Percentiles rank a stretch among this genome's conserved stretches.
These are phyloP conservation scores for Mycena polygramma DNA, from an alignment of 768 basidiomycete species.

Conservation along the genomic window DNA sequence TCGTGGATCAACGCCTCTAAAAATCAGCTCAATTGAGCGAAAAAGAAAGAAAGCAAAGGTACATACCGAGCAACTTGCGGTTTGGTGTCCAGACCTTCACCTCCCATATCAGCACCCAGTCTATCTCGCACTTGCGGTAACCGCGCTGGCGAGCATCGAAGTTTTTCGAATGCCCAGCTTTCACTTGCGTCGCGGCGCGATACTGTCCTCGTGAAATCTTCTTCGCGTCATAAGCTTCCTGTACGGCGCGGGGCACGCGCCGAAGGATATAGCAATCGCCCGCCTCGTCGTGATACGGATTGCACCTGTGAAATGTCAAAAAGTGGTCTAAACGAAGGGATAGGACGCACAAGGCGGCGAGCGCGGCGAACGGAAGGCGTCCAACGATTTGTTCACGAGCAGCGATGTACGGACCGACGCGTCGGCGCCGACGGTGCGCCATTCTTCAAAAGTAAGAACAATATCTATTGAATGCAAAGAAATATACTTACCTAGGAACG, in stretches of 20 bases:
- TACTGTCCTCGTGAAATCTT: neutral
- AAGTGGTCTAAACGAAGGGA: too few relatives aligned
- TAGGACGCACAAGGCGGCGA: too few relatives aligned
- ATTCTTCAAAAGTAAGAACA: too few relatives aligned
- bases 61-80: conserved; percentile 9
- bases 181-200: neutral
- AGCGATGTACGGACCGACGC: too few relatives aligned
- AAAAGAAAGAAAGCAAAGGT: conserved; percentile 7
- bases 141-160: neutral
- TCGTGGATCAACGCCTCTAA: neutral
- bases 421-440: too few relatives aligned
- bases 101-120: conserved; percentile 18
- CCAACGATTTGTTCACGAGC: too few relatives aligned
- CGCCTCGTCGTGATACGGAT: neutral
- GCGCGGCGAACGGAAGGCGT: too few relatives aligned
- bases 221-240: neutral
- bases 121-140: neutral
- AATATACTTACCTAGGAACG: too few relatives aligned
- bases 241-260: neutral
- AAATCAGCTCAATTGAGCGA: conserved; percentile 28
- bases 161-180: neutral
- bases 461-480: too few relatives aligned
- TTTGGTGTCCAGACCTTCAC: conserved; percentile 11
- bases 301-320: neutral
- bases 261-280: neutral